Conservation (phyloP, 192 early-diverging fungal species). For the Paraglomus occultum region DNA sequence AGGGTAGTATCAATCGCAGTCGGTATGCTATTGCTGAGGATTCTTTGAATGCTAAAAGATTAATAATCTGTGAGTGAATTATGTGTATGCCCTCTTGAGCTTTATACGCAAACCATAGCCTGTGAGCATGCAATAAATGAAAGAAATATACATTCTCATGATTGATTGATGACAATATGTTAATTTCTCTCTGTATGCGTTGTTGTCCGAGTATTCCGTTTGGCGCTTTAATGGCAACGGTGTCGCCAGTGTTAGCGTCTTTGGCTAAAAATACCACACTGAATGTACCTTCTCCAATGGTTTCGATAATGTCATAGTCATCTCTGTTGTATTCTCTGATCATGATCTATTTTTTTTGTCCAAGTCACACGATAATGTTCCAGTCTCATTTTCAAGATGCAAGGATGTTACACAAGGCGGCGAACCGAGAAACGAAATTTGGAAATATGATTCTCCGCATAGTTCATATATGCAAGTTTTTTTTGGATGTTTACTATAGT, state of each 20-base stretch:
- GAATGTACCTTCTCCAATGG: slow-evolving; percentile 14
- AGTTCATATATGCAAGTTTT: too few species aligned
- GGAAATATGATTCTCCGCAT: too few species aligned
- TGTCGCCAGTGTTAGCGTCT: background rate
- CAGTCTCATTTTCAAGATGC: too few species aligned
- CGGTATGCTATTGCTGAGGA: background rate
- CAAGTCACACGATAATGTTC: too few species aligned
- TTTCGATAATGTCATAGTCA: background rate
- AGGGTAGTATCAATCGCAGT: slow-evolving; percentile 14
- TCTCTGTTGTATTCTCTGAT: background rate
- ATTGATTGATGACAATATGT: background rate
- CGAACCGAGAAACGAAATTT: too few species aligned
- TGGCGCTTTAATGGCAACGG: slow-evolving; percentile 17
- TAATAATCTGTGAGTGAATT: slow-evolving; percentile 10
- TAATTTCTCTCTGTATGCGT: slow-evolving; percentile 2
- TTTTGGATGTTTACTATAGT: too few species aligned
- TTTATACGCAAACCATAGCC: background rate
- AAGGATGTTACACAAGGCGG: too few species aligned
- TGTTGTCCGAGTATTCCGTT: slow-evolving; percentile 1
- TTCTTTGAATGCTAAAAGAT: slow-evolving; percentile 4
- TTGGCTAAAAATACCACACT: slow-evolving; percentile 21
- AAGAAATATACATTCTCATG: slow-evolving; percentile 26
- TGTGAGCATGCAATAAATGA: background rate
- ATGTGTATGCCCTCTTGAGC: background rate
- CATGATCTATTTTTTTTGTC: too few species aligned